Evolutionary conservation across 176 grass and related monocot genomes (phyloP), one percentile per base, ranked within the genome.

Genomic region (Triticum turgidum): DNA sequence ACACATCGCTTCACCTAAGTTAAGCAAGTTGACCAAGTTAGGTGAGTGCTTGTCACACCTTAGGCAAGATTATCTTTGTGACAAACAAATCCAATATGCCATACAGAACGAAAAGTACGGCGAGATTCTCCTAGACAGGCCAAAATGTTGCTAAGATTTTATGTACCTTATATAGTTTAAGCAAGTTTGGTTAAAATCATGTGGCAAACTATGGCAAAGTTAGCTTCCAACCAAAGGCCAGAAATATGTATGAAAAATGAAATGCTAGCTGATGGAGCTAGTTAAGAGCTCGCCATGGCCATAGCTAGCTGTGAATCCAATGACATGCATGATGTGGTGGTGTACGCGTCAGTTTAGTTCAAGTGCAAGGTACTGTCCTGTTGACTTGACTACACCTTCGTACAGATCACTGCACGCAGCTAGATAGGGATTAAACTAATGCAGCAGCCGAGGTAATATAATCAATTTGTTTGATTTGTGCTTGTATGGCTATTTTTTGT

Each of bases 311-410:
- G 11, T 58, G 30, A 73, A 39, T 77, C 17, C 14, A 47, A 9
- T 24, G 29, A 85, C 69, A 69, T 61, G 71, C 77, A 69, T 61
- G 71, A 35, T 22, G 13, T 20, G 62, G 78, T 79, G 47, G 44
- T 72, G 58, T 73, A 75, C 83, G 77, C 80, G 47, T 76, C 82
- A 81, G 77, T 67, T 75, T 58, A 67, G 76, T 42, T 34, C 44
- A 59, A 74, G 68, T 74, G 87, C 38, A 80, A 65, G 87, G 32
- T 71, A 74, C 79, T 82, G 73, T 78, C 79, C 73, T 78, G 30
- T 71, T 86, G 83, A 86, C 49, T 86, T 82, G 88, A 90, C 88
- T 89, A 82, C 78, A 82, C 71, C 70, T 70, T 89, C 22, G 56
- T 63, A 65, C 77, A 49, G 38, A 84, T 69, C 74, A 78, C 56